Base-by-base conservation (phyloP, 2,329 filamentous ascomycete species). In the Chrysosphaeria jannelii region DNA sequence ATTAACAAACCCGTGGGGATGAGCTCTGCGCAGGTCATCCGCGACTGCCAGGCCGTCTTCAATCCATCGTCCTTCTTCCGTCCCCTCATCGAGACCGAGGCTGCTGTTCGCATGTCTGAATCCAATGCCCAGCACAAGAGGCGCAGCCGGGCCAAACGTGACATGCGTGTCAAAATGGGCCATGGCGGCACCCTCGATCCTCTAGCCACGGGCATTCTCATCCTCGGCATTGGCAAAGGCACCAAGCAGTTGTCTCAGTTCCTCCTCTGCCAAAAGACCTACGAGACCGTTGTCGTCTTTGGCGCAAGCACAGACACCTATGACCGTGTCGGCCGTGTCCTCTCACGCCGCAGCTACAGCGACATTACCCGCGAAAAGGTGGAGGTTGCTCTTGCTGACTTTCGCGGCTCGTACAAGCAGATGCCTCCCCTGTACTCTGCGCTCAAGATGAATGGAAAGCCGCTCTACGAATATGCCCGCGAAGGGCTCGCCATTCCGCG, bases 131-230 rank as follows among this genome's bases (percentile, higher is more conserved):
- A 50, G 27, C 60, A 69, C 39, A 52, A 55, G 33, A 57, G 66
- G 29, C 56, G 63, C 29, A 47, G 48, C 31, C 46, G 45, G 22
- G 51, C 54, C 30, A 58, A 61, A 40, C 55, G 55, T 34, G 50
- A 56, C 2, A 41, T 67, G 5, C 61, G 74, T 30, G 68, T 93
- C 34, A 97, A 93, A 51, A 72, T 93, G 37, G 85, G 85, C 16
- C 85, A 97, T 46, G 85, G 85, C 29, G 85, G 85, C 20, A 97
- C 85, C 2, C 57, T 97, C 10, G 85, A 97, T 39, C 85, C 85
- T 13, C 57, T 91, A 36, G 85, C 85, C 6, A 90, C 79, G 1
- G 85, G 85, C 21, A 74, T 97, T 13, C 57, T 97, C 23, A 78
- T 93, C 31, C 53, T 85, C 5, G 85, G 81, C 26, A 55, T 91